Evolutionary conservation across 2,329 filamentous ascomycete species (phyloP).

Genomic region (Apiospora malaysiana): DNA sequence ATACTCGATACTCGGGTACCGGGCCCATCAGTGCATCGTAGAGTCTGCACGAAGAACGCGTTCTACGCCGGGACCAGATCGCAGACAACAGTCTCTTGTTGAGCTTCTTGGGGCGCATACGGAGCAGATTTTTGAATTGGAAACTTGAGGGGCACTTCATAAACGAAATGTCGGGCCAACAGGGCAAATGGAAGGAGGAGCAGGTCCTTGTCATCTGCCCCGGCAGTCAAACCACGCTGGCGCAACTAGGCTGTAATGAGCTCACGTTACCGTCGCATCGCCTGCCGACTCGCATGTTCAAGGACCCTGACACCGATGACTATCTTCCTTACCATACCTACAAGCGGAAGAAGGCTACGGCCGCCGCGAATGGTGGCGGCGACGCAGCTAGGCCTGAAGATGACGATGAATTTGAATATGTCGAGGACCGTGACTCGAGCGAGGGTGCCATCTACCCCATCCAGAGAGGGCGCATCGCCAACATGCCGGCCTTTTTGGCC

Average conservation of each 20-base stretch:
- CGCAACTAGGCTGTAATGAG: constrained; percentile 88
- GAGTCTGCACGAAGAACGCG: neutral
- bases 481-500: constrained; percentile 93
- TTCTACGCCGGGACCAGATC: neutral
- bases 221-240: constrained; percentile 88
- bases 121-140: neutral
- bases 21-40: neutral
- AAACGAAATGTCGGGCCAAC: constrained; percentile 58
- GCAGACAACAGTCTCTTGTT: neutral
- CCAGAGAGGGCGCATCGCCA: constrained; percentile 75
- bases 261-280: constrained; percentile 89
- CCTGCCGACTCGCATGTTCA: constrained; percentile 93
- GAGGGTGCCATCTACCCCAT: constrained; percentile 89
- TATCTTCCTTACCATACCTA: constrained; percentile 79
- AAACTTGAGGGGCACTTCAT: neutral
- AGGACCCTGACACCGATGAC: constrained; percentile 79
- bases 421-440: constrained; percentile 86
- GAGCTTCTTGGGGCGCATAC: neutral
- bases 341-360: constrained; percentile 58
- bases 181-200: constrained; percentile 68
- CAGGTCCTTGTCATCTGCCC: constrained; percentile 76
- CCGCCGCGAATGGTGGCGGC: constrained; percentile 23
- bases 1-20: neutral
- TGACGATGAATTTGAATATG: constrained; percentile 71
- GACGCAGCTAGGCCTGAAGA: constrained; percentile 48